Evolutionary conservation across 164 flowering plant species (phyloP), one percentile per base, ranked within the genome.

Genomic region (Vitis cinerea): DNA sequence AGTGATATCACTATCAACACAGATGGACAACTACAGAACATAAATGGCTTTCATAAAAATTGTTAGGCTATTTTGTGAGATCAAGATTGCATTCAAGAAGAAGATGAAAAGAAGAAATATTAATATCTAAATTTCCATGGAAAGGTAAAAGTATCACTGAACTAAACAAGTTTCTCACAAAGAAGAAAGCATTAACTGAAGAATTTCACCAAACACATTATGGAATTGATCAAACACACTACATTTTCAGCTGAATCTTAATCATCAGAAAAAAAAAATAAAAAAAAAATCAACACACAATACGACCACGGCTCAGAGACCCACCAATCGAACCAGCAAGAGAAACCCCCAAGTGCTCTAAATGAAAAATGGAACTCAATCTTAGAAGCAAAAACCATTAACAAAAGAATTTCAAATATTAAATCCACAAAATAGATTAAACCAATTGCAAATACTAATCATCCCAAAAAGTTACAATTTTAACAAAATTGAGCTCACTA

Each of bases 181-280:
- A 53, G 6, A 5, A 53, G 14, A 4, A 53, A 14, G 2, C 56
- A 53, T 13, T 13, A 11, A 53, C n/a, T 53, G 15, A 14, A 14
- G 56, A 53, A 53, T 53, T 53, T 53, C 16, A 53, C 4, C 5
- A 53, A n/a, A n/a, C 7, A n/a, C n/a, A 11, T 10, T 37, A 37
- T 37, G 44, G n/a, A 53, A 11, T 10, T 53, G 56, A 53, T 53
- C 56, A 53, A 53, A 5, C n/a, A 53, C 48, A 30, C 30, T 54
- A 53, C 68, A 51, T 53, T 65, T 65, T 29, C 17, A 65, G 10
- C 59, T 30, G n/a, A 65, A 13, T 52, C 15, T 65, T 65, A 27
- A 48, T 48, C 17, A 49, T 48, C 11, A 58, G 10, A 10, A 1
- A 13, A 56, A 23, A 14, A 57, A n/a, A 23, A 11, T n/a, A 4